Percentiles rank a stretch among this genome's conserved stretches.
These are phyloP conservation scores for Odontarrhena argentea DNA, from an alignment of 345 rosid species.

Conservation along the genomic window DNA sequence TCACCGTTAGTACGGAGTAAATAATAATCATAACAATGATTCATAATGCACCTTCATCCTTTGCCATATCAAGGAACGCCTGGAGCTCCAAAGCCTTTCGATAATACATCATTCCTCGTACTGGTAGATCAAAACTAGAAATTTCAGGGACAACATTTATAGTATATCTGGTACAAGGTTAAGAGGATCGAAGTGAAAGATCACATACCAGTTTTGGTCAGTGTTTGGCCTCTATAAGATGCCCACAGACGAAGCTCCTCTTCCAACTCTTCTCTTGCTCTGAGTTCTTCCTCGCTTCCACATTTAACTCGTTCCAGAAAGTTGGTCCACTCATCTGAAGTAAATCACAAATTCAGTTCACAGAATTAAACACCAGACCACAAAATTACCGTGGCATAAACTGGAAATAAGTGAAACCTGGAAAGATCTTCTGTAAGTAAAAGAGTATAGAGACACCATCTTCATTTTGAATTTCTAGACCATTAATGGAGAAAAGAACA, in stretches of 20 bases:
- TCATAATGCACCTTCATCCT: conserved; percentile 52
- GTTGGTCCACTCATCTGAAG: conserved; percentile 75
- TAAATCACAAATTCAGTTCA: conserved; percentile 26
- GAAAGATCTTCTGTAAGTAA: conserved; percentile 80
- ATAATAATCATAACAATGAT: conserved; percentile 1
- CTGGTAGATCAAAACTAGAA: conserved; percentile 40
- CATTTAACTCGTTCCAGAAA: conserved; percentile 60
- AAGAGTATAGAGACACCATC: conserved; percentile 82
- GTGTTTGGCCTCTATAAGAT: conserved; percentile 80
- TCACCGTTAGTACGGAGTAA: conserved; percentile 1
- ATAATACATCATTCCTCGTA: conserved; percentile 89
- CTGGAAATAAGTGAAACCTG: conserved; percentile 50
- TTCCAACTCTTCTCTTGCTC: conserved; percentile 45
- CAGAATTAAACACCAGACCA: not conserved
- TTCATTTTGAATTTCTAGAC: conserved; percentile 64
- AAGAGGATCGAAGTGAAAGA: conserved; percentile 32
- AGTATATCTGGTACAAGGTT: conserved; percentile 48
- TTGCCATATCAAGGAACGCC: conserved; percentile 77
- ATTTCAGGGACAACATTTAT: conserved; percentile 1
- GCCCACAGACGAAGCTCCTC: conserved; percentile 81
- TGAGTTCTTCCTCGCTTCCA: conserved; percentile 58
- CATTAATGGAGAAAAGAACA: conserved; percentile 61
- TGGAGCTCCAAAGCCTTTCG: conserved; percentile 83
- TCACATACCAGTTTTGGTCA: conserved; percentile 71
- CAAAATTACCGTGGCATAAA: not conserved